Conservation (phyloP, 169 alveolate genomes). For the Pseudocohnilembus persalinus region DNA sequence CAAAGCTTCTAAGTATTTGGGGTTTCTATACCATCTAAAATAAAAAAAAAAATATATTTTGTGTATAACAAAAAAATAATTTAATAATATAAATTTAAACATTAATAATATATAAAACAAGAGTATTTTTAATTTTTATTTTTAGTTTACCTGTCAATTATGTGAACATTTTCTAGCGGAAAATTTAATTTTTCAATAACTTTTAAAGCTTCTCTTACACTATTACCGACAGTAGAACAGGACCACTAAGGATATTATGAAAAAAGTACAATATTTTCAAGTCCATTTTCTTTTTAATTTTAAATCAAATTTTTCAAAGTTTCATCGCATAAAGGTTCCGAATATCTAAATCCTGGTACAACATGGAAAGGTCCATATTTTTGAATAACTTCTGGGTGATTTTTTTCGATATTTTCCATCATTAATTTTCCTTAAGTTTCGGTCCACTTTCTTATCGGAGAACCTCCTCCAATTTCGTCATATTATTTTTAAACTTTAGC, state of each 20-base stretch:
- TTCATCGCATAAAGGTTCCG: constrained; percentile 29
- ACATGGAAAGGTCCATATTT: constrained; percentile 25
- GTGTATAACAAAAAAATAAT: too few relatives aligned
- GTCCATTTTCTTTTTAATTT: constrained; percentile 39
- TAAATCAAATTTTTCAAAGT: constrained; percentile 39
- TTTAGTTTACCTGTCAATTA: background rate
- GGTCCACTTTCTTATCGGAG: constrained; percentile 54
- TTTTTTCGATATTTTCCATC: constrained; percentile 26
- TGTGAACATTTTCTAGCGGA: background rate
- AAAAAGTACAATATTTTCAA: constrained; percentile 40
- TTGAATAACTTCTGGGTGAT: constrained; percentile 18
- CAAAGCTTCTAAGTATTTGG: constrained; percentile 31
- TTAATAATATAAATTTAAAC: too few relatives aligned
- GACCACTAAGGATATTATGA: constrained; percentile 56
- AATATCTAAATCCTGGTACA: constrained; percentile 56
- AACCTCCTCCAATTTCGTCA: constrained; percentile 55
- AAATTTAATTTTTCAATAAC: constrained; percentile 4
- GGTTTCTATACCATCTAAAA: constrained; percentile 51
- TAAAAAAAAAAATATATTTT: constrained; percentile 27
- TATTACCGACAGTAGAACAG: constrained; percentile 51
- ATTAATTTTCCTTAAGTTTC: constrained; percentile 41
- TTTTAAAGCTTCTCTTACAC: constrained; percentile 31
- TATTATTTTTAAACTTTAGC: constrained; percentile 47
- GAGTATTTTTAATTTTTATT: too few relatives aligned
- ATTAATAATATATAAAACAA: too few relatives aligned